These are phyloP conservation scores for Brassica cretica DNA, from an alignment of 345 rosid genomes.

Conservation along the genomic window DNA sequence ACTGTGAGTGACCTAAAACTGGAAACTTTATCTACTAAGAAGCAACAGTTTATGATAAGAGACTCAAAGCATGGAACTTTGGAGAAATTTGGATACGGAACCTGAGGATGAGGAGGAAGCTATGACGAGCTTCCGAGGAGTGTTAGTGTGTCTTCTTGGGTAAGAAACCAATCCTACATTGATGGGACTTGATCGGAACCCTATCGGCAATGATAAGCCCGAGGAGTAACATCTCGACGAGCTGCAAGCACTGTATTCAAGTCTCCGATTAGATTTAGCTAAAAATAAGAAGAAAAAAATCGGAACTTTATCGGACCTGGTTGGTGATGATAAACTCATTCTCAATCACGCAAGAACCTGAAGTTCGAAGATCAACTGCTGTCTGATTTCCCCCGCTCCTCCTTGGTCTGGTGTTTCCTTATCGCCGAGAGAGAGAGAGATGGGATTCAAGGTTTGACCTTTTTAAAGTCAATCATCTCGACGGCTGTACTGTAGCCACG, in stretches of 20 bases:
- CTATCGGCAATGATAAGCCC: slow-evolving; percentile 39
- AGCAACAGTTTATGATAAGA: not conserved
- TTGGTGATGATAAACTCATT: slow-evolving; percentile 41
- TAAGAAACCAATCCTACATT: slow-evolving; percentile 42
- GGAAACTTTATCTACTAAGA: not conserved
- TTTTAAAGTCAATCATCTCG: slow-evolving; percentile 16
- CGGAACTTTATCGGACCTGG: slow-evolving; percentile 29
- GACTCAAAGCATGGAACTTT: not conserved
- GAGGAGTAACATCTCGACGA: slow-evolving; percentile 46
- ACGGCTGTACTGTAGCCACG: slow-evolving; percentile 32
- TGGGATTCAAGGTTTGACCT: slow-evolving; percentile 23
- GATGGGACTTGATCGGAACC: slow-evolving; percentile 41
- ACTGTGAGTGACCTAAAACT: not conserved
- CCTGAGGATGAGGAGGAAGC: slow-evolving; percentile 56
- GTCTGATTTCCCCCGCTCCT: slow-evolving; percentile 27
- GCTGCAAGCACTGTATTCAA: slow-evolving; percentile 42
- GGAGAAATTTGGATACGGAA: no score
- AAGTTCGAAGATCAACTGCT: slow-evolving; percentile 13
- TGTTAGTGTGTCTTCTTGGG: slow-evolving; percentile 23
- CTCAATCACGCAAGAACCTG: not conserved
- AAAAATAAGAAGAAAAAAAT: not conserved
- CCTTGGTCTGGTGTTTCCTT: slow-evolving; percentile 34
- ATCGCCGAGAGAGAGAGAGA: slow-evolving; percentile 35
- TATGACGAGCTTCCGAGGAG: slow-evolving; percentile 36
- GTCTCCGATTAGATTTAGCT: slow-evolving; percentile 1